These are phyloP conservation scores for Coccomyxa sp. DNA, from an alignment of 139 green algal genomes.

Conservation along the genomic window DNA sequence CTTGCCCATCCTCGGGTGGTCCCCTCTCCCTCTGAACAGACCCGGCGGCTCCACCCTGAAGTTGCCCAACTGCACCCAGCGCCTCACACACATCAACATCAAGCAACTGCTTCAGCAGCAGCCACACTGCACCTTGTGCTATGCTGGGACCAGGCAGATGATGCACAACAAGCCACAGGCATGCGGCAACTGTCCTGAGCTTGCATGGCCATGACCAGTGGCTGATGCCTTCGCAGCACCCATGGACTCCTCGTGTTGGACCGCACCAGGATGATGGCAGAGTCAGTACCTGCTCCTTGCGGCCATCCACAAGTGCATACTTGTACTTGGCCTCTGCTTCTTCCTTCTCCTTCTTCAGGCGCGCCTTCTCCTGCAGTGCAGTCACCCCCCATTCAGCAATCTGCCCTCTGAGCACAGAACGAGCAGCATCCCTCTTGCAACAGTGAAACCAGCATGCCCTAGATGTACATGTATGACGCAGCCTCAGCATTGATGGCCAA, in stretches of 20 bases:
- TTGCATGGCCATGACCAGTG: not conserved
- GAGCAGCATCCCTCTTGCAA: not conserved
- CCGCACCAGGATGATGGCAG: no score
- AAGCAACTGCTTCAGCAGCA: not conserved
- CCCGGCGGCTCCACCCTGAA: slow-evolving; percentile 97
- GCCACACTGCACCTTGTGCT: no score
- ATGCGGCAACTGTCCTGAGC: not conserved
- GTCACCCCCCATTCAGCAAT: no score
- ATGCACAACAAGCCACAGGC: not conserved
- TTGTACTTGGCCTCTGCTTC: slow-evolving; percentile 89
- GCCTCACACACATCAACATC: not conserved
- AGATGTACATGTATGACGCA: not conserved
- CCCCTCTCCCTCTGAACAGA: slow-evolving; percentile 95
- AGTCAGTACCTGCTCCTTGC: slow-evolving; percentile 67
- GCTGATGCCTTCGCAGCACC: no score
- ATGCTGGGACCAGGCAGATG: no score
- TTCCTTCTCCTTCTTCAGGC: slow-evolving; percentile 79
- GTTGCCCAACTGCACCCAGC: slow-evolving; percentile 86
- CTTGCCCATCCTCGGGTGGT: slow-evolving; percentile 98
- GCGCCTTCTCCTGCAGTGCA: slow-evolving; percentile 86
- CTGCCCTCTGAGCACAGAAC: no score
- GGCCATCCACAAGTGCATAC: slow-evolving; percentile 81
- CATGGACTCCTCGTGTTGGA: no score
- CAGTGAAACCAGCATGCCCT: not conserved
- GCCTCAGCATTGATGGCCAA: not conserved